A percentile compares a stretch with the other conserved stretches of the same genome.
phyloP scores from a whole-genome alignment of 768 basidiomycete species.

The Termitomyces sp. region DNA sequence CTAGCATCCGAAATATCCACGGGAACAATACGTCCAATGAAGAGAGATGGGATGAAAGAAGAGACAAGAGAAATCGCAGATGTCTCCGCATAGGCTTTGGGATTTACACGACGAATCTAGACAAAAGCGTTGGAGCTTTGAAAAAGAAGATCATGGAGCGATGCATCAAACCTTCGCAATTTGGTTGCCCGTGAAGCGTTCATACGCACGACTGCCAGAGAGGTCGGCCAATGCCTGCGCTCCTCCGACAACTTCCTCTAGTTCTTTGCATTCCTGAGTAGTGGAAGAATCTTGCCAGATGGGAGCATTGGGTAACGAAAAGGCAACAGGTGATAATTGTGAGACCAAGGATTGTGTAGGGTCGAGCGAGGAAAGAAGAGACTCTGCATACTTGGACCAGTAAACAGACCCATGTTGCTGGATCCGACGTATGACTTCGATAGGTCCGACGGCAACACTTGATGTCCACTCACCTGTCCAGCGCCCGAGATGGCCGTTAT shows the following conservation, averaged over 20 bases:
- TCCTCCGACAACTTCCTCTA: slow-evolving; percentile 68
- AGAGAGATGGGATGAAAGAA: slow-evolving; percentile 79
- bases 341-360: slow-evolving; percentile 42
- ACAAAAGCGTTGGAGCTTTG: background rate
- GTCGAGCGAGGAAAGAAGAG: slow-evolving; percentile 49
- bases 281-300: slow-evolving; percentile 95
- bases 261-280: slow-evolving; percentile 60
- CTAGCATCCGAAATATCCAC: slow-evolving; percentile 87
- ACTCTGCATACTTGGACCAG: slow-evolving; percentile 59
- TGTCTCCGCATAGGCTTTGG: slow-evolving; percentile 53
- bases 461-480: slow-evolving; percentile 51
- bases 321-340: slow-evolving; percentile 61
- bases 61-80: slow-evolving; percentile 74
- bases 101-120: slow-evolving; percentile 53
- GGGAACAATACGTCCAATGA: slow-evolving; percentile 71
- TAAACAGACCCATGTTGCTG: slow-evolving; percentile 88
- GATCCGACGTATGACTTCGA: background rate
- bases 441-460: background rate
- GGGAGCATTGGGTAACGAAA: slow-evolving; percentile 62
- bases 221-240: slow-evolving; percentile 66
- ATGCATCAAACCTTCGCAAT: slow-evolving; percentile 54
- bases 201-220: slow-evolving; percentile 81
- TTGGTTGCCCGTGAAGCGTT: slow-evolving; percentile 85
- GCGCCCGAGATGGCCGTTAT: slow-evolving; percentile 72
- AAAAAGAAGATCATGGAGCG: too few species aligned